These are phyloP conservation scores for Citrus cavaleriei DNA, from an alignment of 345 rosid species.

Conservation along the genomic window DNA sequence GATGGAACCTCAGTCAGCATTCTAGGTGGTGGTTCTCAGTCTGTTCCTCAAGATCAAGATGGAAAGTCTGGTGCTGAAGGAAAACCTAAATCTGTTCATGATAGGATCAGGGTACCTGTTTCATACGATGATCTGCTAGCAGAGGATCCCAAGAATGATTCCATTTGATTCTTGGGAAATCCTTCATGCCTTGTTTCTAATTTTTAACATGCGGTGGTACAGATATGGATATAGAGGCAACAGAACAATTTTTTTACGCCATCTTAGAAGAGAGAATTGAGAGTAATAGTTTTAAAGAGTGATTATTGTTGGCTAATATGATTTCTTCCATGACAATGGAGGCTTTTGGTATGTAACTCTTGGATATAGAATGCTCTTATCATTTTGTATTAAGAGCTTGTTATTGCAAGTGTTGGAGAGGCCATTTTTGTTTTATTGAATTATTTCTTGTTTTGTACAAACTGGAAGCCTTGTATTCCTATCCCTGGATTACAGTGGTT, in stretches of 20 bases:
- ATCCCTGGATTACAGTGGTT: not conserved
- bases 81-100: constrained; percentile 54
- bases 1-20: constrained; percentile 23
- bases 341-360: not conserved
- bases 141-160: constrained; percentile 30
- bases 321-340: not conserved
- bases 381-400: not conserved
- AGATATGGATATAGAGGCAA: not conserved
- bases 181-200: not conserved
- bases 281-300: not conserved
- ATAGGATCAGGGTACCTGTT: constrained; percentile 83
- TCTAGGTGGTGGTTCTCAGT: constrained; percentile 26
- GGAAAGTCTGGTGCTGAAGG: constrained; percentile 32
- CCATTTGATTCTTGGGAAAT: constrained; percentile 2
- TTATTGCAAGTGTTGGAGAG: not conserved
- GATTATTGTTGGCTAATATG: not conserved
- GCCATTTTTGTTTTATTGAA: no score
- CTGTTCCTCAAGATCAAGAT: constrained; percentile 15
- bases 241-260: not conserved
- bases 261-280: not conserved
- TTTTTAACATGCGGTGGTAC: not conserved
- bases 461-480: no score
- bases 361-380: not conserved
- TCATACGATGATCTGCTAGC: constrained; percentile 65
- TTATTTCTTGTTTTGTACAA: no score